Conservation (phyloP, 495 filamentous ascomycete genomes). For the Astrothelium subdiscretum region DNA sequence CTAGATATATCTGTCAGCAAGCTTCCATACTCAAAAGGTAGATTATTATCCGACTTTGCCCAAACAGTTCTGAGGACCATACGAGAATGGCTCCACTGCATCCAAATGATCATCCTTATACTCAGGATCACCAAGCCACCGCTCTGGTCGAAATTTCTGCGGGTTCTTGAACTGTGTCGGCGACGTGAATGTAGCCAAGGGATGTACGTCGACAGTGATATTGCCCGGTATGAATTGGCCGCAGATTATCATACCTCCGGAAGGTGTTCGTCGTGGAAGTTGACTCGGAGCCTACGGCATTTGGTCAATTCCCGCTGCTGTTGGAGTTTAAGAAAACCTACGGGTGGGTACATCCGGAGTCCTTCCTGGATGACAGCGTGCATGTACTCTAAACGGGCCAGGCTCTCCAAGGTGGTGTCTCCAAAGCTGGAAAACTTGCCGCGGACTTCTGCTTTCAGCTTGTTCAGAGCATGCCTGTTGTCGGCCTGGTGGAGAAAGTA, state of each 20-base stretch:
- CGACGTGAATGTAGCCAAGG: background rate
- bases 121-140: background rate
- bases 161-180: background rate
- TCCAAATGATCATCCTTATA: background rate
- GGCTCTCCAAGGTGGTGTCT: slow-evolving; percentile 12
- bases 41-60: background rate
- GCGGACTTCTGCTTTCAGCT: slow-evolving; percentile 14
- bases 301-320: background rate
- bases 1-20: background rate
- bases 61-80: background rate
- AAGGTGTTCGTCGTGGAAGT: background rate
- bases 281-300: background rate
- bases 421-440: slow-evolving; percentile 1
- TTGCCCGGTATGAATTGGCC: slow-evolving; percentile 1
- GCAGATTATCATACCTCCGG: background rate
- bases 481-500: slow-evolving; percentile 11
- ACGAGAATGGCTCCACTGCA: background rate
- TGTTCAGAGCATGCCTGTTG: slow-evolving; percentile 3
- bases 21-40: background rate
- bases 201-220: slow-evolving; percentile 1
- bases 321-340: slow-evolving; percentile 1
- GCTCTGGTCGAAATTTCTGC: background rate
- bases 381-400: slow-evolving; percentile 17
- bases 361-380: slow-evolving; percentile 18
- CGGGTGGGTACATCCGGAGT: slow-evolving; percentile 21